A percentile compares a stretch with the other conserved stretches of the same genome.
phyloP scores from a whole-genome alignment of 331 rosid genomes.

The Erythrophleum ivorense region DNA sequence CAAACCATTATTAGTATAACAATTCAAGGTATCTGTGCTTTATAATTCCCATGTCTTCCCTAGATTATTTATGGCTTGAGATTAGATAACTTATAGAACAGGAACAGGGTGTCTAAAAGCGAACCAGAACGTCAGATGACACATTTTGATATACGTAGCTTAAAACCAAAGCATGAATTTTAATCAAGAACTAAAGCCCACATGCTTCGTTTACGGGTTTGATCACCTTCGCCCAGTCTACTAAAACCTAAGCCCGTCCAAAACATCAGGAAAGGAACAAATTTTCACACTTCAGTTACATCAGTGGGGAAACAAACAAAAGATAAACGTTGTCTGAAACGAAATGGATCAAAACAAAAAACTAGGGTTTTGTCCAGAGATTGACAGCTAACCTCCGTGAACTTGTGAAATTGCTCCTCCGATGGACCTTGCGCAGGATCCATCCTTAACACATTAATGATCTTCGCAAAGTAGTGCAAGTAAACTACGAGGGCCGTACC shows the following conservation, averaged over 20 bases:
- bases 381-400: conserved; percentile 65
- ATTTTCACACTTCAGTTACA: conserved; percentile 32
- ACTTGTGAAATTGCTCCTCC: conserved; percentile 60
- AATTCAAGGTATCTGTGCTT: background rate
- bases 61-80: conserved; percentile 4
- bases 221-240: conserved; percentile 21
- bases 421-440: background rate
- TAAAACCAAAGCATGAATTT: conserved; percentile 21
- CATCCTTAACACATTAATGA: conserved; percentile 57
- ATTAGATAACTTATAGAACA: conserved; percentile 19
- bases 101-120: conserved; percentile 10
- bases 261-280: conserved; percentile 19
- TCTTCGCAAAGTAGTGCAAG: conserved; percentile 93
- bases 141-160: background rate
- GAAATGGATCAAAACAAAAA: background rate
- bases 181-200: conserved; percentile 8
- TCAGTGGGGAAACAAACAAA: conserved; percentile 16
- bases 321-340: background rate
- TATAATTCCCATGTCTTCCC: background rate
- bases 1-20: background rate
- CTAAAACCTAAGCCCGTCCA: conserved; percentile 12
- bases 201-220: background rate
- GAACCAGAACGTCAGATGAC: background rate
- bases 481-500: conserved; percentile 96
- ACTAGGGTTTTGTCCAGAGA: conserved; percentile 39